These are phyloP conservation scores for Diversispora epigaea DNA, from an alignment of 192 early-diverging fungal genomes.

Conservation along the genomic window DNA sequence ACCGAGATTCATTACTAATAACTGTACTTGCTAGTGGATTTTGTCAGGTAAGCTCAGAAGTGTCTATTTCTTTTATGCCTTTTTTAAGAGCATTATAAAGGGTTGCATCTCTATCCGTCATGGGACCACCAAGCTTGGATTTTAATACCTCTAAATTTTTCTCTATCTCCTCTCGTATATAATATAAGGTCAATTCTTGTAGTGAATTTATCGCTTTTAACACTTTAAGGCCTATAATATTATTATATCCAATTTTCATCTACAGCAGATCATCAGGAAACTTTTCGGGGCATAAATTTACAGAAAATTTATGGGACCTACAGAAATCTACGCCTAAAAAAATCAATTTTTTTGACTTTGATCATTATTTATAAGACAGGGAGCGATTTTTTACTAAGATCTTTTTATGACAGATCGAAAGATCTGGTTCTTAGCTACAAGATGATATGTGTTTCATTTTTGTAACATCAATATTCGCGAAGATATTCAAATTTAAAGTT, in stretches of 20 bases:
- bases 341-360: too few relatives aligned
- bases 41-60: constrained; percentile 11
- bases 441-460: too few relatives aligned
- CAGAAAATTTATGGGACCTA: too few relatives aligned
- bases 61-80: constrained; percentile 6
- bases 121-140: constrained; percentile 4
- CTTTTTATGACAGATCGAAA: too few relatives aligned
- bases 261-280: constrained; percentile 25
- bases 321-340: too few relatives aligned
- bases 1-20: constrained; percentile 12
- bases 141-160: constrained; percentile 14
- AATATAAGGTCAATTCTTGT: constrained; percentile 5
- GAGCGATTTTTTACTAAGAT: too few relatives aligned
- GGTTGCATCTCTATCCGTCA: background rate
- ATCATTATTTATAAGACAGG: too few relatives aligned
- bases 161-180: constrained; percentile 20
- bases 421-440: too few relatives aligned
- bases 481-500: too few relatives aligned
- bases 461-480: too few relatives aligned
- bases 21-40: constrained; percentile 7
- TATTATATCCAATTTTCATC: constrained; percentile 32
- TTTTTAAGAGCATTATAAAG: constrained; percentile 22
- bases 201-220: constrained; percentile 23
- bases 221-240: constrained; percentile 5
- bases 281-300: too few relatives aligned